Conservation (phyloP, 2,329 filamentous ascomycete genomes). For the Sporothrix luriei region DNA sequence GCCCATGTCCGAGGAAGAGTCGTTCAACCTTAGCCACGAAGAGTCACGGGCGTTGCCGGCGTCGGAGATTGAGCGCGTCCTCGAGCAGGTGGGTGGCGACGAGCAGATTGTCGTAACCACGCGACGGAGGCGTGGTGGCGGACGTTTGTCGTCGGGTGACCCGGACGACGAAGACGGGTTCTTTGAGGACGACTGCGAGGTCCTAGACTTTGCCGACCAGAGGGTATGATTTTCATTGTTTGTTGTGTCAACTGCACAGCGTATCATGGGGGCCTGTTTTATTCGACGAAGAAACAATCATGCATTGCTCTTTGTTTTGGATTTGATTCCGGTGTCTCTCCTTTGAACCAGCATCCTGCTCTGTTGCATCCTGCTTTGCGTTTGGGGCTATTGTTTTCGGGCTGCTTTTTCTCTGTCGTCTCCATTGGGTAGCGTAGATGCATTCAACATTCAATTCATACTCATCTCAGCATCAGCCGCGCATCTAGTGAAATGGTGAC, state of each 20-base stretch:
- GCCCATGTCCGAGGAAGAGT: constrained; percentile 55
- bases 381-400: constrained; percentile 1
- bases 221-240: constrained; percentile 53
- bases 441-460: constrained; percentile 17
- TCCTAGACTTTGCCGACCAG: constrained; percentile 82
- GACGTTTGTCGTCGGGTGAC: constrained; percentile 42
- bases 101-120: constrained; percentile 81
- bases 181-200: constrained; percentile 91
- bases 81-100: constrained; percentile 59
- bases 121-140: constrained; percentile 68
- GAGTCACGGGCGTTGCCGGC: constrained; percentile 63
- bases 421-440: constrained; percentile 15
- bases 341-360: background rate
- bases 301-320: constrained; percentile 9
- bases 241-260: background rate
- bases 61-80: constrained; percentile 65
- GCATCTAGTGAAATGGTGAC: constrained; percentile 5
- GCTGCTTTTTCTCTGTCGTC: background rate
- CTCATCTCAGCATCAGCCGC: constrained; percentile 15
- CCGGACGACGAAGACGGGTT: constrained; percentile 68
- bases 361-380: constrained; percentile 1
- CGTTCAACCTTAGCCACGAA: constrained; percentile 51
- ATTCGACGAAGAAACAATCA: constrained; percentile 17
- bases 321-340: constrained; percentile 6
- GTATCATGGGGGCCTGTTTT: background rate